These are phyloP conservation scores for Leccinum olivaceopallidum DNA, from an alignment of 768 basidiomycete species.

Conservation along the genomic window DNA sequence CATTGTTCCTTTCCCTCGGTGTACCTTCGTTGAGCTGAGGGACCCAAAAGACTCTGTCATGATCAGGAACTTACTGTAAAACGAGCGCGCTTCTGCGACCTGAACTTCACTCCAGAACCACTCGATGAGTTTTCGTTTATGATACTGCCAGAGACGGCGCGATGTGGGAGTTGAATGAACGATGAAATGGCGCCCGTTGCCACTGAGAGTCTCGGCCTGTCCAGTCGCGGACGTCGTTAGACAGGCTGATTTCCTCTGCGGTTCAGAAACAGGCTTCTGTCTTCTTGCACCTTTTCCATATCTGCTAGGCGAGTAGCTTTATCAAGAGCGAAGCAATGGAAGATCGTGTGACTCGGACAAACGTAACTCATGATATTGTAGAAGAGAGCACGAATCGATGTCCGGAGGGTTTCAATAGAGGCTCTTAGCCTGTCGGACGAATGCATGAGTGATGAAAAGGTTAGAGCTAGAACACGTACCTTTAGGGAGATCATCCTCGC, in stretches of 20 bases:
- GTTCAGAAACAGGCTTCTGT: constrained; percentile 95
- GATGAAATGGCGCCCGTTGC: constrained; percentile 83
- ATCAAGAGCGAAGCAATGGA: background rate
- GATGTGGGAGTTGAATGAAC: constrained; percentile 55
- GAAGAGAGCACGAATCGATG: constrained; percentile 90
- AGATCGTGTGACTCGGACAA: background rate
- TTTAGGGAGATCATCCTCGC: constrained; percentile 21
- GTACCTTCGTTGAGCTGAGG: no score
- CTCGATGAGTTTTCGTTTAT: constrained; percentile 95
- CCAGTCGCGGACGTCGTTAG: constrained; percentile 86
- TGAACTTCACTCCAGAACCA: constrained; percentile 92
- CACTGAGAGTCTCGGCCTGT: constrained; percentile 61
- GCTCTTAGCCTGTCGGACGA: constrained; percentile 51
- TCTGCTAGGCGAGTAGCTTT: constrained; percentile 43
- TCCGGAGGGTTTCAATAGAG: constrained; percentile 73
- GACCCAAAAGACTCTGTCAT: constrained; percentile 71
- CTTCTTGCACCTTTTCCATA: constrained; percentile 95
- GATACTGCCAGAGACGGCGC: constrained; percentile 93
- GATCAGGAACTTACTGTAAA: constrained; percentile 90
- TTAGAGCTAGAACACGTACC: constrained; percentile 7
- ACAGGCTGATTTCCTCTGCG: constrained; percentile 87
- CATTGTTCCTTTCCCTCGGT: no score
- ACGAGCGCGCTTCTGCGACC: constrained; percentile 82
- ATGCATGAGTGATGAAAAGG: background rate
- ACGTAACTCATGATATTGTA: constrained; percentile 83